Evolutionary conservation across 768 basidiomycete genomes (phyloP), one percentile per base, ranked within the genome.

Genomic region (Boletus rubropictus): DNA sequence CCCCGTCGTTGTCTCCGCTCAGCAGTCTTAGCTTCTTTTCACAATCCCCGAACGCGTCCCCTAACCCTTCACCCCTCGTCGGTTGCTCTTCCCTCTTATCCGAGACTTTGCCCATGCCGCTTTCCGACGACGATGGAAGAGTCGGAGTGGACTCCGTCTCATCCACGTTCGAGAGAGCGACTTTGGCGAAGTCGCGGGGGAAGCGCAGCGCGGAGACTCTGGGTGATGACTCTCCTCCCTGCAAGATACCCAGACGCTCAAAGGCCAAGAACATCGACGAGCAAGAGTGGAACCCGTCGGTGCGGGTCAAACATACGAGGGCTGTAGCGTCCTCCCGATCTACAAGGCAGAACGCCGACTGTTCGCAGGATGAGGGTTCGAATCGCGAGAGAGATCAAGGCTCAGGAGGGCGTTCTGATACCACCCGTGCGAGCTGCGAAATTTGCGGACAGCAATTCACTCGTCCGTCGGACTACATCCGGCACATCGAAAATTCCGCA

Each of bases 401-500:
- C 4, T 29, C 48, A 5, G 42, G 25, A 20, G 35, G n/a, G 7
- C 24, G 39, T 0, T 25, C 42, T 15, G 53, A 49, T 2, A 24
- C 38, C 28, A 50, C 34, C 1, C 31, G 22, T 2, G 47, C 46
- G 7, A 55, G 14, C 0, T 62, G 61, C 27, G n/a, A 51, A 0
- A 25, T 44, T 4, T 62, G 61, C 8, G 54, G 53, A 9, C 45
- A 46, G 9, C 21, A 18, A 4, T 62, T 64, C 8, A 61, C 53
- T 3, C 53, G 61, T 1, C 10, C 33, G 14, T 62, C 62, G 5
- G 60, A 61, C 20, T 51, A 50, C n/a, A 3, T 44, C 5, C 60
- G 60, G 1, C 60, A 61, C 32, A 17, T 58, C 0, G 40, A 63
- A 37, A 61, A 61, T 14, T 58, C 59, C 2, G 21, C 52, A 0